Evolutionary conservation across 1,284 basidiomycete species (phyloP).

Genomic region (Mycosarcoma mackinlayi): DNA sequence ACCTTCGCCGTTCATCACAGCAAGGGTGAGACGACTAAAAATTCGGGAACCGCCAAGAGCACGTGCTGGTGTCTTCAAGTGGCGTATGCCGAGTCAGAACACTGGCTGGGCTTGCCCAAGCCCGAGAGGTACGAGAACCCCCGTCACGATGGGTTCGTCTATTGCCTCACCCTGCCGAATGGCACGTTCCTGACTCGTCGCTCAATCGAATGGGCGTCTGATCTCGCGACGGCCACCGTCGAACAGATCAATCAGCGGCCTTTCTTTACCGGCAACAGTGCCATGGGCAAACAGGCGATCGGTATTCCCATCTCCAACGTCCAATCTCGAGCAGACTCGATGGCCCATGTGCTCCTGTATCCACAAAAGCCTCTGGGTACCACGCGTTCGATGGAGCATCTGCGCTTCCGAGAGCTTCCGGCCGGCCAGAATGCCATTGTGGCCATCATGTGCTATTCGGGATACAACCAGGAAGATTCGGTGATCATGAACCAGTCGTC

Average conservation of each 20-base stretch:
- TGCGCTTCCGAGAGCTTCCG: constrained; percentile 95
- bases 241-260: neutral
- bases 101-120: constrained; percentile 2
- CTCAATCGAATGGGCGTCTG: constrained; percentile 7
- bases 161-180: constrained; percentile 23
- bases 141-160: constrained; percentile 21
- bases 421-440: constrained; percentile 98
- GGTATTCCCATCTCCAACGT: constrained; percentile 96
- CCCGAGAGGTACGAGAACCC: constrained; percentile 8
- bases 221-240: neutral
- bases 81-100: constrained; percentile 1
- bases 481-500: constrained; percentile 99
- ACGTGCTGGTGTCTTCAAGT: neutral
- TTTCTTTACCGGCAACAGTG: constrained; percentile 71
- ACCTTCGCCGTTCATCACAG: neutral
- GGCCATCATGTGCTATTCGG: constrained; percentile 97
- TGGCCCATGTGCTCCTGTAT: constrained; percentile 92
- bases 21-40: neutral
- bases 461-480: constrained; percentile 99
- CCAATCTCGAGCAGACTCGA: constrained; percentile 77
- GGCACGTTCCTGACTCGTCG: constrained; percentile 20
- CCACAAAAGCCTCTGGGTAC: constrained; percentile 98
- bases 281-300: constrained; percentile 97
- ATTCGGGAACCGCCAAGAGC: neutral
- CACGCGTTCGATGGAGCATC: constrained; percentile 97